Conservation (phyloP, 805 yeast genomes). For the Ogataea salicorniae region DNA sequence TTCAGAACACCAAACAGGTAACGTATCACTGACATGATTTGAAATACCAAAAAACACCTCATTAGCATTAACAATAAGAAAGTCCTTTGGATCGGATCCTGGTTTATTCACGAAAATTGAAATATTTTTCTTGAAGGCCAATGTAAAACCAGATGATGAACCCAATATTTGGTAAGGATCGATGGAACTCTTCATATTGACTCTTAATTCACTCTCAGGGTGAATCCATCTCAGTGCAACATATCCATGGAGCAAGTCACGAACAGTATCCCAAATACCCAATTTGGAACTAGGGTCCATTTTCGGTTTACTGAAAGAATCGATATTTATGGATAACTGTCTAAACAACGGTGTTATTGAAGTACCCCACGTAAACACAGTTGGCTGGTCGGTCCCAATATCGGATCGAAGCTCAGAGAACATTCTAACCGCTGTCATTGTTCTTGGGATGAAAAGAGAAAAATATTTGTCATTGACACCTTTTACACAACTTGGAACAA, state of each 20-base stretch:
- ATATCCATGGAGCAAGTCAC: conserved; percentile 73
- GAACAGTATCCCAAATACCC: conserved; percentile 91
- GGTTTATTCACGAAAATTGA: conserved; percentile 55
- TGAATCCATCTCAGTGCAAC: conserved; percentile 43
- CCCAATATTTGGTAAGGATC: conserved; percentile 74
- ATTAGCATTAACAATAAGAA: conserved; percentile 59
- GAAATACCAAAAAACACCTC: conserved; percentile 70
- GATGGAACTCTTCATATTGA: conserved; percentile 66
- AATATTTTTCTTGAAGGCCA: conserved; percentile 65
- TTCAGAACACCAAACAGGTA: conserved; percentile 56
- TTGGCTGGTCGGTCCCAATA: conserved; percentile 50
- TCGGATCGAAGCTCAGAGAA: conserved; percentile 56
- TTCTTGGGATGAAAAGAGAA: conserved; percentile 62
- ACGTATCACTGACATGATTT: conserved; percentile 53
- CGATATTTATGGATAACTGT: conserved; percentile 70
- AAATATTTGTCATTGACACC: conserved; percentile 39
- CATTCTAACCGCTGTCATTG: conserved; percentile 70
- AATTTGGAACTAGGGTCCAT: conserved; percentile 77
- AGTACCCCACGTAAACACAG: conserved; percentile 78
- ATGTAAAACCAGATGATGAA: conserved; percentile 67
- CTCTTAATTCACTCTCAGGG: conserved; percentile 43
- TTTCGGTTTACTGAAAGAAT: conserved; percentile 85
- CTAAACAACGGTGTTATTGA: conserved; percentile 69
- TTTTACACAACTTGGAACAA: conserved; percentile 41
- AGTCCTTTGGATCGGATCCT: conserved; percentile 57